Evolutionary conservation across 2,329 filamentous ascomycete genomes (phyloP).

Genomic region (Dactylonectria macrodidyma): DNA sequence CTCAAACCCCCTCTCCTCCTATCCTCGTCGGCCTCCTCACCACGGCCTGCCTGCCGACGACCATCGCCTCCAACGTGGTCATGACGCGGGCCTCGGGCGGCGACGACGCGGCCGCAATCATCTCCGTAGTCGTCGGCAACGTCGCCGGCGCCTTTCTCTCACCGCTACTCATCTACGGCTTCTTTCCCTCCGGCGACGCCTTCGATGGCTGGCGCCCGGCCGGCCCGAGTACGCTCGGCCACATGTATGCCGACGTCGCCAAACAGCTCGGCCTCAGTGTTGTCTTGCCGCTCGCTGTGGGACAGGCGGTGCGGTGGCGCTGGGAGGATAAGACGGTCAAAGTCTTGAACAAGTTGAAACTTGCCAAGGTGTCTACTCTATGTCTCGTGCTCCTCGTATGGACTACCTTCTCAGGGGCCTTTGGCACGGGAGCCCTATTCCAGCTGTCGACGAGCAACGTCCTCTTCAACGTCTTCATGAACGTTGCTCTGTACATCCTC

Average conservation of each 20-base stretch:
- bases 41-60: slow-evolving; percentile 78
- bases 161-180: slow-evolving; percentile 74
- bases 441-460: slow-evolving; percentile 72
- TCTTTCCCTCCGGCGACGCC: slow-evolving; percentile 66
- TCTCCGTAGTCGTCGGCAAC: slow-evolving; percentile 80
- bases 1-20: slow-evolving; percentile 72
- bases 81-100: slow-evolving; percentile 80
- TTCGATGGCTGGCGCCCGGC: slow-evolving; percentile 72
- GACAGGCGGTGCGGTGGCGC: slow-evolving; percentile 70
- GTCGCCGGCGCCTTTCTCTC: slow-evolving; percentile 78
- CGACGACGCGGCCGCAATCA: slow-evolving; percentile 75
- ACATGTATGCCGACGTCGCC: slow-evolving; percentile 77
- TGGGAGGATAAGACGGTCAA: slow-evolving; percentile 67
- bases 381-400: slow-evolving; percentile 65
- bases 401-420: slow-evolving; percentile 78
- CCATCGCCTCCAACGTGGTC: slow-evolving; percentile 80
- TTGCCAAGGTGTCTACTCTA: slow-evolving; percentile 64
- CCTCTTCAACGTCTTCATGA: slow-evolving; percentile 77
- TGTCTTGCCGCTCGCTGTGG: slow-evolving; percentile 73
- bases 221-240: slow-evolving; percentile 65
- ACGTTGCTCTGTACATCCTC: slow-evolving; percentile 73
- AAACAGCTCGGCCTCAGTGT: slow-evolving; percentile 79
- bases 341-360: slow-evolving; percentile 67
- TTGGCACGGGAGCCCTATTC: slow-evolving; percentile 74
- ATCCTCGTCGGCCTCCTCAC: slow-evolving; percentile 79